Base-by-base conservation (phyloP, 2,329 filamentous ascomycete species). In the Cercospora sesami region DNA sequence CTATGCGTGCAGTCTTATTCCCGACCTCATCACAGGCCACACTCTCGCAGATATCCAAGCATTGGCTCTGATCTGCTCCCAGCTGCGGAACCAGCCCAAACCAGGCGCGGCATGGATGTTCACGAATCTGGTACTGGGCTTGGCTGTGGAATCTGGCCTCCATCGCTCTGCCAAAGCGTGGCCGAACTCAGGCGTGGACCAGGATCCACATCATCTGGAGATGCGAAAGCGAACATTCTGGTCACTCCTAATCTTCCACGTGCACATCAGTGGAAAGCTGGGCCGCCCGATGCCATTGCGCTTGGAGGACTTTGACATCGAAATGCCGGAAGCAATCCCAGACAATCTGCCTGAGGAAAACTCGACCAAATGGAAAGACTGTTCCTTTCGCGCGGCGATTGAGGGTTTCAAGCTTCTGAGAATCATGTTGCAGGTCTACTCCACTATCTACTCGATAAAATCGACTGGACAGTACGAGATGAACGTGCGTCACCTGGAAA, bases 211-310 rank as follows among this genome's bases (percentile, higher is more conserved):
- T 1, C 87, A 90, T 5, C 86, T 91, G 68, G 92, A 96, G 77
- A 85, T 94, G 79, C 86, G 92, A 26, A 94, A 94, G 80, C 85
- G 92, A 16, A 84, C 89, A 0, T 96, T 92, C 83, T 96, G 91
- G 90, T 84, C 84, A 5, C 83, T 94, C 10, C 80, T 93, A 48
- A 83, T 85, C 5, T 83, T 93, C 14, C 85, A 88, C 68, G 83
- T 91, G 9, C 87, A 87, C n/a, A 81, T 94, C 9, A 88, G 88
- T 72, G 91, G 91, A 21, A 91, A 91, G 67, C 86, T 94, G 39
- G 92, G 92, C 18, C 85, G 89, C 16, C 92, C 92, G 1, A 91
- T 95, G 86, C 87, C 89, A 1, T 85, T 95, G 59, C 86, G 87
- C 10, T 81, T 89, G 3, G 88, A 91, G 62, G 91, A 95, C 71